Percentiles rank a stretch among this genome's conserved stretches.
These are phyloP conservation scores for Xenoacremonium recifei DNA, from an alignment of 2,329 filamentous ascomycete species.

Conservation along the genomic window DNA sequence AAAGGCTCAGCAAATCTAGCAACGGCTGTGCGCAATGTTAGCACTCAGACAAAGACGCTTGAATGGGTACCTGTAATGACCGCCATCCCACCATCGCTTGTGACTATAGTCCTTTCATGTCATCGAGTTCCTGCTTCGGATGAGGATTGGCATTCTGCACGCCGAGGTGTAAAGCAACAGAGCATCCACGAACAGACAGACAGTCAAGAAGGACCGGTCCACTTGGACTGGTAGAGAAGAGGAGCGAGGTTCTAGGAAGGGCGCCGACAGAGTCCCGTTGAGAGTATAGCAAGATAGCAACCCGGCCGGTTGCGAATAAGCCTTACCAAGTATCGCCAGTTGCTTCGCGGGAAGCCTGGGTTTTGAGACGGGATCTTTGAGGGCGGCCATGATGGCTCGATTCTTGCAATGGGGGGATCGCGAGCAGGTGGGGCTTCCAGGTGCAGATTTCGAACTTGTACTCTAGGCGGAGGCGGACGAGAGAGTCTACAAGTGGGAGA, in stretches of 20 bases:
- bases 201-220: background rate
- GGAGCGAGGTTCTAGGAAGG: background rate
- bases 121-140: slow-evolving; percentile 14
- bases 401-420: slow-evolving; percentile 5
- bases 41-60: slow-evolving; percentile 17
- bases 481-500: background rate
- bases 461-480: background rate
- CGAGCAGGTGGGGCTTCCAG: background rate
- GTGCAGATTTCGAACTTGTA: background rate
- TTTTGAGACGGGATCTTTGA: slow-evolving; percentile 21
- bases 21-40: slow-evolving; percentile 56
- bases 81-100: slow-evolving; percentile 3
- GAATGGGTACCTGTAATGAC: slow-evolving; percentile 16
- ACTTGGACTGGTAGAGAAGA: background rate
- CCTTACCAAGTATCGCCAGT: slow-evolving; percentile 72
- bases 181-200: slow-evolving; percentile 2
- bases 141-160: slow-evolving; percentile 16
- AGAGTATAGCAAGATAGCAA: background rate
- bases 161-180: slow-evolving; percentile 4
- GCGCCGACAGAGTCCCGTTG: background rate
- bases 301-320: slow-evolving; percentile 1
- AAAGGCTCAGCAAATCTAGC: slow-evolving; percentile 77
- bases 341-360: slow-evolving; percentile 75
- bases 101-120: slow-evolving; percentile 5
- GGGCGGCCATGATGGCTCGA: slow-evolving; percentile 17